Percentiles rank a stretch among this genome's conserved stretches.
phyloP scores from a whole-genome alignment of 1,139 yeast species.

The Pichia sp. region DNA sequence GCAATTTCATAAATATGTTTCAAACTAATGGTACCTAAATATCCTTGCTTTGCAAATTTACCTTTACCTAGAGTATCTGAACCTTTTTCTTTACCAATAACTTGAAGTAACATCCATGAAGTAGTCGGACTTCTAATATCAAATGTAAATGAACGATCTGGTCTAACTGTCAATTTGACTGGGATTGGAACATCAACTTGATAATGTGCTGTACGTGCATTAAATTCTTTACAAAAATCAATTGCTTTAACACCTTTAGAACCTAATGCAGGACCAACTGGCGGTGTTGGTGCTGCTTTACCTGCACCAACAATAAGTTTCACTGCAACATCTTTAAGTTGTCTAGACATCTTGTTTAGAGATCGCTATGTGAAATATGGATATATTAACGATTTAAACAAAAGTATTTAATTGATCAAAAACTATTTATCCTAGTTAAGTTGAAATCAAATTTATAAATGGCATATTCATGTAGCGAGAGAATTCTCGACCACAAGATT shows the following conservation, averaged over 20 bases:
- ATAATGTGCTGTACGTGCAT: constrained; percentile 87
- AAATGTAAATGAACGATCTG: constrained; percentile 85
- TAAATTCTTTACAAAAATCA: constrained; percentile 96
- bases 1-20: constrained; percentile 95
- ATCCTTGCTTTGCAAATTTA: constrained; percentile 34
- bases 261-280: constrained; percentile 98
- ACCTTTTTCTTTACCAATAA: constrained; percentile 80
- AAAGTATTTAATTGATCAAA: background rate
- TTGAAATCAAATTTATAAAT: too few species aligned
- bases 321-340: constrained; percentile 45
- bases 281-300: constrained; percentile 98
- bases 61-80: constrained; percentile 35
- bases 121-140: constrained; percentile 92
- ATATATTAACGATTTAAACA: background rate
- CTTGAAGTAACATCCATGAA: constrained; percentile 75
- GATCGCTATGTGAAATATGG: background rate
- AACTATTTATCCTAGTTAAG: too few species aligned
- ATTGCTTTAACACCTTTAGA: constrained; percentile 98
- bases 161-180: constrained; percentile 72
- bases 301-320: constrained; percentile 97
- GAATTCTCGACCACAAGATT: too few species aligned
- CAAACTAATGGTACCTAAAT: constrained; percentile 67
- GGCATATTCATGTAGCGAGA: too few species aligned
- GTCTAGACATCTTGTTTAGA: constrained; percentile 22
- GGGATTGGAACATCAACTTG: constrained; percentile 89